Percentiles rank a stretch among this genome's conserved stretches.
These are phyloP conservation scores for Poteriospumella lacustris DNA, from an alignment of 108 stramenopile genomes.

Conservation along the genomic window DNA sequence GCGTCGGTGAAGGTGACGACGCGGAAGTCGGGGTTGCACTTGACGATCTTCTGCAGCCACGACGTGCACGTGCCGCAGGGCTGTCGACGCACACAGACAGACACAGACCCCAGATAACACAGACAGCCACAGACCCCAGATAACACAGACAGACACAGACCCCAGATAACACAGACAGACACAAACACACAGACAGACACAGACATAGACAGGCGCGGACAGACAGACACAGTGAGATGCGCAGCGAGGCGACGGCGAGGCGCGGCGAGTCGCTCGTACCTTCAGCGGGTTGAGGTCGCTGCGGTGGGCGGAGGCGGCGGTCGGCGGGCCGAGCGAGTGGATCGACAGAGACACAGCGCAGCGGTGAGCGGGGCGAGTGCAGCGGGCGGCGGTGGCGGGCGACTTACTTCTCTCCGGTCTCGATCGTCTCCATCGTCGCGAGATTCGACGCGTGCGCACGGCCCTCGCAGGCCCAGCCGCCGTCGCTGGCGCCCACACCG, in stretches of 20 bases:
- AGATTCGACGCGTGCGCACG: too few relatives aligned
- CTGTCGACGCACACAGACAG: conserved; percentile 1
- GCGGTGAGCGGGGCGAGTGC: too few relatives aligned
- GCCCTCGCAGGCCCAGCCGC: too few relatives aligned
- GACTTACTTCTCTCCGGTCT: too few relatives aligned
- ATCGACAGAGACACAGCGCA: too few relatives aligned
- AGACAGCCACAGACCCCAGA: background rate
- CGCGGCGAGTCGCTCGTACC: background rate
- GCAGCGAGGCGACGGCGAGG: background rate
- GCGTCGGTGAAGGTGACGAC: conserved; percentile 87
- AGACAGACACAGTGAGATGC: background rate
- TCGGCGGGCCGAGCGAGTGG: too few relatives aligned
- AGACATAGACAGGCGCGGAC: background rate
- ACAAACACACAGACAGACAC: background rate
- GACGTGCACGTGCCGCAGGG: conserved; percentile 95
- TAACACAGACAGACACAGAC: background rate
- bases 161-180: background rate
- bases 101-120: background rate
- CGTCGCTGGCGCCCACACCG: too few relatives aligned
- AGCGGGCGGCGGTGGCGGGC: too few relatives aligned
- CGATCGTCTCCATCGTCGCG: too few relatives aligned
- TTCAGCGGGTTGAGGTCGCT: background rate
- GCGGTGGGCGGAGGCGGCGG: too few relatives aligned
- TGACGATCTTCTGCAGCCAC: conserved; percentile 95
- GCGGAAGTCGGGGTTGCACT: conserved; percentile 86